Percentiles rank a stretch among this genome's conserved stretches.
Evolutionary conservation across 2,329 filamentous ascomycete species (phyloP).

Genomic region (Trichoderma afroharzianum): DNA sequence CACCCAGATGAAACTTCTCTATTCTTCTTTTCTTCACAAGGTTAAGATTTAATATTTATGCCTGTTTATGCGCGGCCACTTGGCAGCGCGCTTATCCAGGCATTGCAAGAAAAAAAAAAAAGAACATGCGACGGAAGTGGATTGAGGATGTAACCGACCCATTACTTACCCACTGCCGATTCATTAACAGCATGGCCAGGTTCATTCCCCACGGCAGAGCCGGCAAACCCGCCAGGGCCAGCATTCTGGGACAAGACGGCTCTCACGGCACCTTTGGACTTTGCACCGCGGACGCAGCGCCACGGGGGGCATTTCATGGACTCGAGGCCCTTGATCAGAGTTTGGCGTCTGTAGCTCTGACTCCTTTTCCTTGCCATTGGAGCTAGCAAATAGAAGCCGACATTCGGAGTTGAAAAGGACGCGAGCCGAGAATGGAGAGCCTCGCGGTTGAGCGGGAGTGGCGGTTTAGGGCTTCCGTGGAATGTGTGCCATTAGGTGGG

Average conservation of each 20-base stretch:
- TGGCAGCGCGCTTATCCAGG: neutral
- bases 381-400: neutral
- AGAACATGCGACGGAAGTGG: constrained; percentile 7
- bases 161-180: neutral
- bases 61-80: neutral
- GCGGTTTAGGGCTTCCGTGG: neutral
- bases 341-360: neutral
- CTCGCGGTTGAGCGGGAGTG: neutral
- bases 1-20: neutral
- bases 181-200: neutral
- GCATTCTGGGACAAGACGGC: neutral
- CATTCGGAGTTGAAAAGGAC: neutral
- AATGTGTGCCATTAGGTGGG: neutral
- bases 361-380: neutral
- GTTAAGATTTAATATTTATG: neutral
- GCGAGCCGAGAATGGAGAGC: neutral
- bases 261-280: neutral
- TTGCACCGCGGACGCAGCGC: neutral
- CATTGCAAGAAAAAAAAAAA: neutral
- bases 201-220: neutral
- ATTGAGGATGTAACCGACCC: neutral
- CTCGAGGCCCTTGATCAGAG: neutral
- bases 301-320: neutral
- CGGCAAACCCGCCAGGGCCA: neutral
- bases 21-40: neutral